A percentile compares a stretch with the other conserved stretches of the same genome.
phyloP scores from a whole-genome alignment of 2,329 filamentous ascomycete genomes.

The Sarocladium oryzae region DNA sequence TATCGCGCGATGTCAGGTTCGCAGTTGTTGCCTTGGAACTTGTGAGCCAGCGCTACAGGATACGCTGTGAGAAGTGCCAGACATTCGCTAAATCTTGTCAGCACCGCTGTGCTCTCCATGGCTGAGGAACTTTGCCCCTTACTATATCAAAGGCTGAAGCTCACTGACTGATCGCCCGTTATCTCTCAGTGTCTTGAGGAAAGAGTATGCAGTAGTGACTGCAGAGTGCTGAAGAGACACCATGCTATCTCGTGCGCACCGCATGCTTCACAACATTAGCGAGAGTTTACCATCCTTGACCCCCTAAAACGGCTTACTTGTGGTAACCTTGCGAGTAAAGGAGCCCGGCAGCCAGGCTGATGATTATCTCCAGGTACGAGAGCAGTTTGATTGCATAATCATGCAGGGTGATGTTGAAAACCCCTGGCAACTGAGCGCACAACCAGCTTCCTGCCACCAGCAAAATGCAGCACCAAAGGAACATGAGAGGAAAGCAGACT shows the following conservation, averaged over 20 bases:
- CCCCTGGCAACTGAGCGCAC: not conserved
- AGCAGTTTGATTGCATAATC: not conserved
- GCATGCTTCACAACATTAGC: constrained; percentile 11
- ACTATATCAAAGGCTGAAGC: constrained; percentile 20
- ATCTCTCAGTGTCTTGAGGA: constrained; percentile 16
- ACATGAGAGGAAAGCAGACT: not conserved
- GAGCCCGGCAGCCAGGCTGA: not conserved
- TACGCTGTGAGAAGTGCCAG: constrained; percentile 19
- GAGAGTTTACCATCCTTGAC: constrained; percentile 11
- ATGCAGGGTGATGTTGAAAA: not conserved
- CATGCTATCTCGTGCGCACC: constrained; percentile 14
- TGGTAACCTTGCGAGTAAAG: not conserved
- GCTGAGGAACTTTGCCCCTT: not conserved
- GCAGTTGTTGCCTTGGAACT: constrained; percentile 18
- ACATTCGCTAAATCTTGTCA: constrained; percentile 19
- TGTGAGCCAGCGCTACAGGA: constrained; percentile 20
- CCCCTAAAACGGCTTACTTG: not conserved
- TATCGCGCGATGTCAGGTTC: constrained; percentile 19
- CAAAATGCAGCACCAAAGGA: not conserved
- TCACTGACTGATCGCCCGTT: constrained; percentile 6
- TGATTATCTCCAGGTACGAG: not conserved
- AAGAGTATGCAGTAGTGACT: constrained; percentile 14
- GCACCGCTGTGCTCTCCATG: not conserved
- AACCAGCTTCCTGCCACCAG: not conserved
- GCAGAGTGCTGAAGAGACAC: constrained; percentile 13